Percentiles rank a stretch among this genome's conserved stretches.
Evolutionary conservation across 177 flowering plant genomes (phyloP).

Genomic region (Vitis hybrid): DNA sequence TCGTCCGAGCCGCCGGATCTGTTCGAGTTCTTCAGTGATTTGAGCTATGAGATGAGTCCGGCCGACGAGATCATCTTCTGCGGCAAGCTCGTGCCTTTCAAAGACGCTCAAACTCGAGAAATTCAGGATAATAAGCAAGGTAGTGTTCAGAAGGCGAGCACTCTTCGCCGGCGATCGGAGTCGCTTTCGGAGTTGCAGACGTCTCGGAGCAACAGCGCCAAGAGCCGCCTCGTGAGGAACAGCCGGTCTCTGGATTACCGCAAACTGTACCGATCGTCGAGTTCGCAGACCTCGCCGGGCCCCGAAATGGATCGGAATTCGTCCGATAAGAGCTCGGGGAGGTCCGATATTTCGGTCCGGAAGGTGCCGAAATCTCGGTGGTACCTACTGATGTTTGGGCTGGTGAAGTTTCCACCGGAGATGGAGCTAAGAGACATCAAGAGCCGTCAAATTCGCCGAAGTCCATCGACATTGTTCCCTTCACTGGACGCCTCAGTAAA

Average conservation of each 20-base stretch:
- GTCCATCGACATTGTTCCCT: constrained; percentile 12
- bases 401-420: constrained; percentile 29
- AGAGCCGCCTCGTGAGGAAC: constrained; percentile 13
- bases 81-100: constrained; percentile 34
- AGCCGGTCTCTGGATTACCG: constrained; percentile 32
- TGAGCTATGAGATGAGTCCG: constrained; percentile 20
- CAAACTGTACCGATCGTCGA: constrained; percentile 11
- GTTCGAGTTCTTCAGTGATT: constrained; percentile 29
- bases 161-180: constrained; percentile 19
- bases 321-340: constrained; percentile 4
- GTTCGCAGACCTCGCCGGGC: constrained; percentile 1
- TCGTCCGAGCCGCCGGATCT: constrained; percentile 11
- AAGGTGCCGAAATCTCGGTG: constrained; percentile 19
- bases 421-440: constrained; percentile 38
- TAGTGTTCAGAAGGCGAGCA: background rate
- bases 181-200: constrained; percentile 22
- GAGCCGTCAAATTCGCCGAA: constrained; percentile 28
- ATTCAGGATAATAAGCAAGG: background rate
- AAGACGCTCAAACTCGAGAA: background rate
- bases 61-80: constrained; percentile 37
- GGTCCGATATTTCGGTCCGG: constrained; percentile 2
- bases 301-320: constrained; percentile 14
- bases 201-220: constrained; percentile 17
- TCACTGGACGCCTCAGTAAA: background rate
- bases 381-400: constrained; percentile 28